These are phyloP conservation scores for Talaromyces nanjingensis DNA, from an alignment of 495 filamentous ascomycete genomes.

Conservation along the genomic window DNA sequence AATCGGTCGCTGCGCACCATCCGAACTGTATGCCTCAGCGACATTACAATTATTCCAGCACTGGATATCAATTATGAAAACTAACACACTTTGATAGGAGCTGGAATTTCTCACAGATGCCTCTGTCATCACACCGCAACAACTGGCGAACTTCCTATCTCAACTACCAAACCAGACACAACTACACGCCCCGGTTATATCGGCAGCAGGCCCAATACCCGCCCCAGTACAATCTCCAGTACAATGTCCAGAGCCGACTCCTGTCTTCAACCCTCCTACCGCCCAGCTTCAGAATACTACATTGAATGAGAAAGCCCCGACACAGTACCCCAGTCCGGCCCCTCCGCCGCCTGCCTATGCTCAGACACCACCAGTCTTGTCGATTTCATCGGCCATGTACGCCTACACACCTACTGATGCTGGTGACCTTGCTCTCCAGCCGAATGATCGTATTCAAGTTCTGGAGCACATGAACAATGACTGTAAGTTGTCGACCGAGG, in stretches of 20 bases:
- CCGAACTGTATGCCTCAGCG: conserved; percentile 57
- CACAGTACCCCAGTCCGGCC: conserved; percentile 39
- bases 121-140: conserved; percentile 60
- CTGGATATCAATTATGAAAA: not conserved
- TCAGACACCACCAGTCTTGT: conserved; percentile 51
- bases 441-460: conserved; percentile 71
- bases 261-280: conserved; percentile 33
- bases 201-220: conserved; percentile 27
- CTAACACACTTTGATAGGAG: conserved; percentile 49
- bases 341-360: conserved; percentile 50
- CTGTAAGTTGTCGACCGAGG: conserved; percentile 48
- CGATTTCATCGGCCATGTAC: conserved; percentile 75
- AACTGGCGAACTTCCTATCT: conserved; percentile 61
- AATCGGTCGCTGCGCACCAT: conserved; percentile 81
- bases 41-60: not conserved
- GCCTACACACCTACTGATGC: conserved; percentile 69
- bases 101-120: conserved; percentile 83
- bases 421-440: conserved; percentile 69
- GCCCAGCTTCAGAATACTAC: conserved; percentile 40
- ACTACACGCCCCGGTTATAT: conserved; percentile 27
- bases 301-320: conserved; percentile 48
- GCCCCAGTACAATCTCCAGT: conserved; percentile 24
- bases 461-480: conserved; percentile 90
- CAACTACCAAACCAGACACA: conserved; percentile 65
- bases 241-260: conserved; percentile 26